Evolutionary conservation across 495 filamentous ascomycete species (phyloP).

Genomic region (Aspergillus coremiiformis): DNA sequence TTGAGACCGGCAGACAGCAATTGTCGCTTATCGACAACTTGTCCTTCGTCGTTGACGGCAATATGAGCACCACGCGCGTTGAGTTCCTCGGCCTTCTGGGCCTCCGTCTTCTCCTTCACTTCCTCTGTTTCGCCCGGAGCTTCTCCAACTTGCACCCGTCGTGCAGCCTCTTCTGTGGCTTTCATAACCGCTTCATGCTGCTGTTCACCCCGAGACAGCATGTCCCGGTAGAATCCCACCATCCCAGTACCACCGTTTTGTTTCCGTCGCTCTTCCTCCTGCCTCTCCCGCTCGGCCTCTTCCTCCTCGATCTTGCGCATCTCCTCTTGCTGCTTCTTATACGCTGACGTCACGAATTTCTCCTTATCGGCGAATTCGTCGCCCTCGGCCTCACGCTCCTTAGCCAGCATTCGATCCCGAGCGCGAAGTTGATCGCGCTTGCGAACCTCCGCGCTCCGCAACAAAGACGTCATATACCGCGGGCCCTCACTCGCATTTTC

Average conservation of each 20-base stretch:
- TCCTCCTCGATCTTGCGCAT: constrained; percentile 70
- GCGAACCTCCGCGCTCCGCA: constrained; percentile 74
- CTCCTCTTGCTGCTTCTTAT: constrained; percentile 88
- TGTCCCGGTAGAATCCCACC: constrained; percentile 76
- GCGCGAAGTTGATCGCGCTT: constrained; percentile 86
- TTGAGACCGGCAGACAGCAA: constrained; percentile 85
- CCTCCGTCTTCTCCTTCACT: constrained; percentile 56
- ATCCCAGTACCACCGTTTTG: constrained; percentile 65
- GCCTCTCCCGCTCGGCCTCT: constrained; percentile 62
- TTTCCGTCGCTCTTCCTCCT: constrained; percentile 53
- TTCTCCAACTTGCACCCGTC: constrained; percentile 33
- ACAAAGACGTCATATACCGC: constrained; percentile 74
- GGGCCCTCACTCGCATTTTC: constrained; percentile 35
- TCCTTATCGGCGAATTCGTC: constrained; percentile 94
- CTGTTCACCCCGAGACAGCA: constrained; percentile 71
- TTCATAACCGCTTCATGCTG: constrained; percentile 63
- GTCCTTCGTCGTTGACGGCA: constrained; percentile 83
- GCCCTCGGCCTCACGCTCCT: constrained; percentile 86
- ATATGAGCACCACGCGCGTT: constrained; percentile 62
- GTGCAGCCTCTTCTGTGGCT: constrained; percentile 59
- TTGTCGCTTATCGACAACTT: constrained; percentile 90
- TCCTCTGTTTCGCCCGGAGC: constrained; percentile 19
- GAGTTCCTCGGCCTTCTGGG: constrained; percentile 65
- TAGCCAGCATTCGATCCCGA: constrained; percentile 76
- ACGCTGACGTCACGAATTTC: constrained; percentile 93